Evolutionary conservation across 805 yeast genomes (phyloP), one percentile per base, ranked within the genome.

Genomic region (Candida koratica): DNA sequence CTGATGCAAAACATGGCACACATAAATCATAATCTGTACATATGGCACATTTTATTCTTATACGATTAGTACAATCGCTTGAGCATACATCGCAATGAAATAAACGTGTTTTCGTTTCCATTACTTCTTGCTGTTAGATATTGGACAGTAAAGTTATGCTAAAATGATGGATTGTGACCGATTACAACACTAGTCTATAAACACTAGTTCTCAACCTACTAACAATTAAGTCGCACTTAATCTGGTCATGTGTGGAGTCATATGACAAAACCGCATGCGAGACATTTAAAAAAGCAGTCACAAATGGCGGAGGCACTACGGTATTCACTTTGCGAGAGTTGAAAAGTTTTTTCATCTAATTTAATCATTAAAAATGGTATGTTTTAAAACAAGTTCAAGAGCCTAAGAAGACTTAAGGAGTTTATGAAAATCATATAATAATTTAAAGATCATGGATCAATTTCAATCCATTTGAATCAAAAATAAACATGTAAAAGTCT

Each of bases 1-100:
- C 99, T 38, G 79, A 75, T 2, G 96, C 81, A 63, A 93, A 93
- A 58, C 99, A 93, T 2, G 95, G 96, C 4, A 94, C 97, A 68
- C 99, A 93, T n/a, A 93, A 66, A 57, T 93, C 98, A 52, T 90
- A 93, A 58, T 90, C 97, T 3, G 78, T 69, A 61, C 98, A 94
- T 22, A 79, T 81, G 0, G 97, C 97, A 68, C 98, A 93, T 34
- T 84, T 72, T 32, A 93, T 81, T 43, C 97, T 73, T 31, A 93
- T 93, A 47, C 97, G 67, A 52, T 89, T 81, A 1, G 97, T 89
- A 56, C 97, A 85, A 58, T 93, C 98, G 1, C 95, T 73, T n/a
- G 96, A 81, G 56, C 99, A 93, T 9, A 87, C 87, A 61, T 93
- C 98, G 63, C 99, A 93, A 55, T 87, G 95, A 57, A 76, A 87